phyloP scores from a whole-genome alignment of 2,329 filamentous ascomycete genomes.

The Fusarium equiseti region DNA sequence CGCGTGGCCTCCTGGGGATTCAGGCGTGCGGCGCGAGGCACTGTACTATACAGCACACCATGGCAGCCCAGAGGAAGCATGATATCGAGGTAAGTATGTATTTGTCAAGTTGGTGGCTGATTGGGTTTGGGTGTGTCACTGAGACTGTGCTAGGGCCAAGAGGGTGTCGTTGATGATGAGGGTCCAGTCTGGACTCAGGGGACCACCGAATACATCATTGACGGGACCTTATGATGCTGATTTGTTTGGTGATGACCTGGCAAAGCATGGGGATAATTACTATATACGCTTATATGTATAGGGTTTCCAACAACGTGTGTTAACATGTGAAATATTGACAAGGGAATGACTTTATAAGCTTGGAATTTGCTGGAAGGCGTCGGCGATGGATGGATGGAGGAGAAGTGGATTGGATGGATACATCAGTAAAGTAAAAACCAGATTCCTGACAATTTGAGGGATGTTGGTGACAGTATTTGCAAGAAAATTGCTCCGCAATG shows the following conservation, averaged over 20 bases:
- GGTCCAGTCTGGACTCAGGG: slow-evolving; percentile 8
- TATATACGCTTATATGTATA: not conserved
- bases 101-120: not conserved
- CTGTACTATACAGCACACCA: not conserved
- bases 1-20: slow-evolving; percentile 14
- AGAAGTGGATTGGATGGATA: slow-evolving; percentile 6
- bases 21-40: not conserved
- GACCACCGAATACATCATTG: slow-evolving; percentile 11
- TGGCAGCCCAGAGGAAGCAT: not conserved
- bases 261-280: slow-evolving; percentile 5
- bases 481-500: not conserved
- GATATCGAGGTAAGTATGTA: not conserved
- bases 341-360: slow-evolving; percentile 5
- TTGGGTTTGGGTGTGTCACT: slow-evolving; percentile 10
- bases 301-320: not conserved
- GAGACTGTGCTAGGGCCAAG: slow-evolving; percentile 25
- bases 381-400: slow-evolving; percentile 20
- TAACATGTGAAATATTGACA: slow-evolving; percentile 23
- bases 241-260: slow-evolving; percentile 17
- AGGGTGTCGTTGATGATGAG: slow-evolving; percentile 23
- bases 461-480: not conserved
- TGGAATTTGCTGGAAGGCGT: slow-evolving; percentile 24
- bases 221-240: slow-evolving; percentile 26
- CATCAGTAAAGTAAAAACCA: slow-evolving; percentile 3
- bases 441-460: slow-evolving; percentile 9